Percentiles rank a stretch among this genome's conserved stretches.
phyloP scores from a whole-genome alignment of 768 basidiomycete species.

The Antrodiella citrinella region DNA sequence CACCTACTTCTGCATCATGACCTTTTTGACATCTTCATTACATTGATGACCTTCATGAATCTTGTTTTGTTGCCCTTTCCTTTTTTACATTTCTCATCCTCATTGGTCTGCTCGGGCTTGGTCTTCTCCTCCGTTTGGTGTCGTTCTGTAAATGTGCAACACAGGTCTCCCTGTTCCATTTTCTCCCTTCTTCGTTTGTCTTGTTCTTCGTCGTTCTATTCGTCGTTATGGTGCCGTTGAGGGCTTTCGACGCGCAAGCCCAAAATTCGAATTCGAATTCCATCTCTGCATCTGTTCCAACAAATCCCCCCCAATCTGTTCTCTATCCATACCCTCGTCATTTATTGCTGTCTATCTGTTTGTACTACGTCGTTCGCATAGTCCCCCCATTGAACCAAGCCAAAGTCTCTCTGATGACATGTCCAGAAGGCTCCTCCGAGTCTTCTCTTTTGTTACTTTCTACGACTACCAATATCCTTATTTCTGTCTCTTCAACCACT shows the following conservation, averaged over 20 bases:
- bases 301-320: background rate
- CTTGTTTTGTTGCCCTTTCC: background rate
- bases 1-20: conserved; percentile 29
- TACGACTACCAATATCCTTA: too few species aligned
- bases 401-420: too few species aligned
- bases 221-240: too few species aligned
- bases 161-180: background rate
- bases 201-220: background rate
- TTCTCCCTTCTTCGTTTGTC: background rate
- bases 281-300: background rate
- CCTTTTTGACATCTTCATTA: conserved; percentile 1
- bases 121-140: background rate
- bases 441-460: too few species aligned
- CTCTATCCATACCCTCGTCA: background rate
- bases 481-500: too few species aligned
- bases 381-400: too few species aligned
- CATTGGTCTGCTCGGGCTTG: background rate
- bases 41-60: background rate
- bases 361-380: background rate
- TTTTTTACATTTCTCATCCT: background rate
- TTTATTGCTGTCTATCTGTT: conserved; percentile 3
- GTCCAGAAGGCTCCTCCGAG: too few species aligned
- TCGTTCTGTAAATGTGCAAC: too few species aligned
- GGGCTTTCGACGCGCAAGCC: too few species aligned
- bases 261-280: too few species aligned